phyloP scores from a whole-genome alignment of 768 basidiomycete species.

The Tricholoma matsutake region DNA sequence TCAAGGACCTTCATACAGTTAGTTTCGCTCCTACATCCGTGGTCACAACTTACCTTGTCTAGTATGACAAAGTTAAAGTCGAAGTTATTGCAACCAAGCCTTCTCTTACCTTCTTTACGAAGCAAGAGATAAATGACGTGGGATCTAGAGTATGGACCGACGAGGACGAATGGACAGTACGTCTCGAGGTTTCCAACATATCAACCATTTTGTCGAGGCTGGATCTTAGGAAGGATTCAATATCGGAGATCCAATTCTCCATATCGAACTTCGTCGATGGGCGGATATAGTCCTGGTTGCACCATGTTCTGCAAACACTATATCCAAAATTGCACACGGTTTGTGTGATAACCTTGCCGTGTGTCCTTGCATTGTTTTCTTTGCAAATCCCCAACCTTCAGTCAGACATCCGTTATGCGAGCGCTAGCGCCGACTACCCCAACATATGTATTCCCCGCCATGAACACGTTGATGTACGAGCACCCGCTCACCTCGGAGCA shows the following conservation, averaged over 20 bases:
- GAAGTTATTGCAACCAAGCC: conserved; percentile 82
- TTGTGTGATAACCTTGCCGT: conserved; percentile 90
- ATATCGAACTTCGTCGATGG: conserved; percentile 94
- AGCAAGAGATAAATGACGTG: conserved; percentile 42
- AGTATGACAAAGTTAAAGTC: conserved; percentile 76
- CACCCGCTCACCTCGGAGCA: conserved; percentile 91
- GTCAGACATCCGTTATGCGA: conserved; percentile 75
- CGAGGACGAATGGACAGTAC: conserved; percentile 89
- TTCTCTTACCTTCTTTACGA: conserved; percentile 74
- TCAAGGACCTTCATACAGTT: conserved; percentile 64
- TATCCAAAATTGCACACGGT: conserved; percentile 89
- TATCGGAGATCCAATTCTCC: conserved; percentile 89
- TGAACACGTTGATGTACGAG: conserved; percentile 98
- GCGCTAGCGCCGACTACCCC: conserved; percentile 82
- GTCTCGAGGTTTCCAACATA: conserved; percentile 18
- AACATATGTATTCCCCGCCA: conserved; percentile 92
- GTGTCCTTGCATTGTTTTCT: conserved; percentile 15
- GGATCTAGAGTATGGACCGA: conserved; percentile 83
- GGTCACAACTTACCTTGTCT: background rate
- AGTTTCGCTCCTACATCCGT: conserved; percentile 12
- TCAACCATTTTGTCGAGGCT: background rate
- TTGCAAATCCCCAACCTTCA: background rate
- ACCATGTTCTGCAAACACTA: conserved; percentile 95
- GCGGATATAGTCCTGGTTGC: conserved; percentile 94
- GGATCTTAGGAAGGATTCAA: conserved; percentile 57